These are phyloP conservation scores for Themeda triandra DNA, from an alignment of 176 grass and related monocot species.

Conservation along the genomic window DNA sequence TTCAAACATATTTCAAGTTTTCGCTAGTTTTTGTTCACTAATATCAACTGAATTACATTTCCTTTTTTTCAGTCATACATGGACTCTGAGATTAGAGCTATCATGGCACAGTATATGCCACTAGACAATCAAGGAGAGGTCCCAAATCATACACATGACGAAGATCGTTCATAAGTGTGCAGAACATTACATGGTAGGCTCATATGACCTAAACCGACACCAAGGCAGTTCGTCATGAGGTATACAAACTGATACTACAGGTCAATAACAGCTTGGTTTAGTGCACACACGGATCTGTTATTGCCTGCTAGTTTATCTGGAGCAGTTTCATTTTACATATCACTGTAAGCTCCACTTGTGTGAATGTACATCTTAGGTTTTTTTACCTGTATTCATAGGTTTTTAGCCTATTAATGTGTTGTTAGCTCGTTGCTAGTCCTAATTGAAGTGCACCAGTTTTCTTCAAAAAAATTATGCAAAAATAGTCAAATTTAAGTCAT, in stretches of 20 bases:
- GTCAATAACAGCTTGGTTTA: conserved; percentile 6
- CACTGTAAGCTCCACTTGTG: conserved; percentile 21
- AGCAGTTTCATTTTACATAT: conserved; percentile 21
- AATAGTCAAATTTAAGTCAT: too few relatives aligned
- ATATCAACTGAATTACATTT: not conserved
- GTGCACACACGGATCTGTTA: not conserved
- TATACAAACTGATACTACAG: not conserved
- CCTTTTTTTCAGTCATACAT: conserved; percentile 55
- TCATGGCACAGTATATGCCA: conserved; percentile 75
- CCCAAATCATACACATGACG: conserved; percentile 39
- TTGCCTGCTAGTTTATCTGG: conserved; percentile 3
- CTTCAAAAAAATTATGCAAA: too few relatives aligned
- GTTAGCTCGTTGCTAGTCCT: not conserved
- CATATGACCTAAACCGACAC: not conserved
- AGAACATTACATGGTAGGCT: not conserved
- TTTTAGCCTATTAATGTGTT: conserved; percentile 12
- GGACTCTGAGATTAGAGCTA: conserved; percentile 74
- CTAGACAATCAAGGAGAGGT: conserved; percentile 60
- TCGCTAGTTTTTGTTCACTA: not conserved
- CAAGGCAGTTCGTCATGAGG: not conserved
- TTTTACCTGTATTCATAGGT: conserved; percentile 9
- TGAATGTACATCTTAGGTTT: conserved; percentile 23
- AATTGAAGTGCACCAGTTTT: not conserved
- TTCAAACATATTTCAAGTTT: not conserved
- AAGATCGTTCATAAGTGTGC: conserved; percentile 23